These are phyloP conservation scores for Kandelia obovata DNA, from an alignment of 345 rosid species.

Conservation along the genomic window DNA sequence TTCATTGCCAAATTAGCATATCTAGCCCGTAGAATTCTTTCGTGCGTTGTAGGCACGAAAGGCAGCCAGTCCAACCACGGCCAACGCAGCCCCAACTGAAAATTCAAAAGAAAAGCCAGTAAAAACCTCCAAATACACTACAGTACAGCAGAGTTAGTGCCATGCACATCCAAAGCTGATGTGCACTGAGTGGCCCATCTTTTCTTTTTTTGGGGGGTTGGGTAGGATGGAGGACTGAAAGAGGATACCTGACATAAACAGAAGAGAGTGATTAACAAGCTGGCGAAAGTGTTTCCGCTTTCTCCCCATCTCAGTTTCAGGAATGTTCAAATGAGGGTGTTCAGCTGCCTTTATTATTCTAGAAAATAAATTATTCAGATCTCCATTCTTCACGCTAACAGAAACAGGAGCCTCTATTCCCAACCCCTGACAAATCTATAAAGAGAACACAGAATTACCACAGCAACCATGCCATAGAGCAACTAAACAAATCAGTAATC, in stretches of 20 bases:
- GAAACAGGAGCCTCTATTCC: constrained; percentile 65
- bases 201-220: not conserved
- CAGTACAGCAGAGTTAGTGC: not conserved
- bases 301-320: constrained; percentile 67
- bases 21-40: constrained; percentile 46
- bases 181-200: not conserved
- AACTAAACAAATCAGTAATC: not conserved
- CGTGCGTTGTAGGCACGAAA: constrained; percentile 60
- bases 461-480: not conserved
- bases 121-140: constrained; percentile 1
- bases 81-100: constrained; percentile 63
- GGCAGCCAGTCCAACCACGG: constrained; percentile 57
- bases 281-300: constrained; percentile 52
- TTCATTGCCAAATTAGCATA: not conserved
- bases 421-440: constrained; percentile 63
- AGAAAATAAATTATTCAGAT: constrained; percentile 43
- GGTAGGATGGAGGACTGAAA: not conserved
- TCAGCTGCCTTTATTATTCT: constrained; percentile 60
- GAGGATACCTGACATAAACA: constrained; percentile 64
- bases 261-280: constrained; percentile 55
- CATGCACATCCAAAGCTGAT: not conserved
- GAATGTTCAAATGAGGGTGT: constrained; percentile 65
- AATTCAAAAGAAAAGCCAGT: constrained; percentile 10
- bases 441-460: constrained; percentile 1
- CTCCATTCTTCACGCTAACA: constrained; percentile 49